Base-by-base conservation (phyloP, 2,329 filamentous ascomycete genomes). In the Dryadomyces quercus-mongolicae region DNA sequence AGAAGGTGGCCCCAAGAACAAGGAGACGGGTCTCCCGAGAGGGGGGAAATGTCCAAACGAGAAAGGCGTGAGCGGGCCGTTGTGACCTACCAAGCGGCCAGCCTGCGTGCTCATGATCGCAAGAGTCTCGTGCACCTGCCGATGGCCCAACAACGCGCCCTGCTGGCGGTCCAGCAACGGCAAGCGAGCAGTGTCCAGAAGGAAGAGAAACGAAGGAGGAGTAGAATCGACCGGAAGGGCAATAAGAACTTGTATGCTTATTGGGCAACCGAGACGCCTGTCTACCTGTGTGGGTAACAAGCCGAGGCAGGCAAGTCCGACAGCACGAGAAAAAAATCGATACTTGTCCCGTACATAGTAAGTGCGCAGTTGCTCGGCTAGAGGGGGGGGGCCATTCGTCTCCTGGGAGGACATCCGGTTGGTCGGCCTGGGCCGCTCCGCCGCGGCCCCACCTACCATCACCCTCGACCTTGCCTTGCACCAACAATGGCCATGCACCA, bases 221-320 rank as follows among this genome's bases (percentile, higher is more conserved):
- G 36, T 12, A 16, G 66, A 68, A 59, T 66, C 13, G 64, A 67
- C 40, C 60, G 63, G 7, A 66, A 66, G 58, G 65, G 64, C 38
- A 67, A 67, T 53, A 67, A 66, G 60, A 67, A 66, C 49, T 25
- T 66, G 57, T 65, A 66, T 54, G 63, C 64, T 1, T 66, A 66
- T 53, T 66, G 65, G 65, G n/a, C 57, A 21, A 66, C 64, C 1
- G 65, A 66, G 34, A 66, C 64, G 38, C 65, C 65, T 0, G 61
- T 66, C 10, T 66, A 66, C 38, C 60, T 61, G 43, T 66, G 65
- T 57, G 65, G 64, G 10, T 66, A 50, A 12, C 36, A 4, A 16
- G 10, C 10, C 36, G 10, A 40, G 36, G 10, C 36, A 40, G 49
- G 25, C 3, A 25, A 31, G 4, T 4, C 4, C 4, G 25, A 31